These are phyloP conservation scores for Parasitella parasitica DNA, from an alignment of 371 early-diverging fungal species.

Conservation along the genomic window DNA sequence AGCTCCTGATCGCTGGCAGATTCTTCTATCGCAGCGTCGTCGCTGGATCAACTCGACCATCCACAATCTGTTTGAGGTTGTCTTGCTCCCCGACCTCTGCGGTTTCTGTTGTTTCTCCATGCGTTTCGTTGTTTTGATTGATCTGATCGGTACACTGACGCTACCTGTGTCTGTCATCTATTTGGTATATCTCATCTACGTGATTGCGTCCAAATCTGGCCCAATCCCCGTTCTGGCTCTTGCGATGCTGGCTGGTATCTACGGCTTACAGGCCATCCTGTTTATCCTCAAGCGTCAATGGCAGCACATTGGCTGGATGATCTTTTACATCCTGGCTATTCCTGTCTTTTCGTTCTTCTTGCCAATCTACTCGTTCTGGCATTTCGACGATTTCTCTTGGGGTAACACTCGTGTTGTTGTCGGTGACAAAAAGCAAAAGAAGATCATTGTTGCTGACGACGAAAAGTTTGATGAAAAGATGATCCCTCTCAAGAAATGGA, in stretches of 20 bases:
- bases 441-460: conserved; percentile 57
- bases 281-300: conserved; percentile 87
- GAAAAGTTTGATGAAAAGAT: conserved; percentile 81
- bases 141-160: conserved; percentile 91
- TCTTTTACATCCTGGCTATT: conserved; percentile 85
- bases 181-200: conserved; percentile 73
- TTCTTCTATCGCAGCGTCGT: conserved; percentile 86
- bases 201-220: conserved; percentile 52
- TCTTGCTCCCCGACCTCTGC: conserved; percentile 85
- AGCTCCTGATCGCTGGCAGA: conserved; percentile 94
- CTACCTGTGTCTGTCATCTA: conserved; percentile 93
- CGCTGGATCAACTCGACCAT: conserved; percentile 99
- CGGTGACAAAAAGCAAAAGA: conserved; percentile 72
- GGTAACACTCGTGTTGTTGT: conserved; percentile 86
- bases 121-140: conserved; percentile 92
- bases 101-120: conserved; percentile 97
- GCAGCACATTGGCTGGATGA: conserved; percentile 98
- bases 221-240: conserved; percentile 59
- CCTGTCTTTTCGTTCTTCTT: conserved; percentile 84
- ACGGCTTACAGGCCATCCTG: conserved; percentile 83
- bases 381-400: conserved; percentile 94
- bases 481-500: conserved; percentile 92
- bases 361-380: conserved; percentile 85
- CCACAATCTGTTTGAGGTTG: conserved; percentile 93
- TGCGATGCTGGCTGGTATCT: conserved; percentile 70